Base-by-base conservation (phyloP, 176 grass and related monocot genomes). In the Aegilops umbellulata region DNA sequence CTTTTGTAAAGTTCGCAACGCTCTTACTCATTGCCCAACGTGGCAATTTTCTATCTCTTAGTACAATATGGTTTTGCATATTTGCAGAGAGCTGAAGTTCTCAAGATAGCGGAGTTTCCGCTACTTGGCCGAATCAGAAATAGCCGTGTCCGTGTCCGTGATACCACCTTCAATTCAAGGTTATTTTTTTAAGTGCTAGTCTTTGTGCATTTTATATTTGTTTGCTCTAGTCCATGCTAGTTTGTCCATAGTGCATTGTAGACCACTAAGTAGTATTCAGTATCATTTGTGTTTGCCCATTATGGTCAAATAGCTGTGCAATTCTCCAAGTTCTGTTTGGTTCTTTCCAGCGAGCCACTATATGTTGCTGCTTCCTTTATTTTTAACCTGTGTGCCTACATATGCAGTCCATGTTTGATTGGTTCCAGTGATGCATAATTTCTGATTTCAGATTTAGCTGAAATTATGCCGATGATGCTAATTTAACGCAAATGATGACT, bases 91-190 rank as follows among this genome's bases (percentile, higher is more conserved):
- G 96, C 96, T 89, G 92, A 92, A 86, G 96, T 90, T 84, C 96
- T 98, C 49, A 98, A 98, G 71, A 94, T 98, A 88, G 71, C n/a
- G 4, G 96, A 92, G 74, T 98, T 98, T 87, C 96, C 93, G 55
- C 87, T 92, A 82, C 93, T 98, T 91, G 93, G 96, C 44, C 93
- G 93, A 60, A 95, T 95, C 41, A 94, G 92, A 94, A 98, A 95
- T 60, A 95, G 93, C 80, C 91, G 96, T 12, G 91, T 95, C 34
- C 93, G 96, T 58, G 79, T 98, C 58, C 91, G 93, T 86, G 96
- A 95, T 86, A 81, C 93, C 41, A 98, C 93, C 39, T 98, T 98
- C 88, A 92, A 90, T 22, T 98, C 96, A 27, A 98, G 96, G 96
- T 98, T 75, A 35, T 30, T 82, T 22, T 66, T 55, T 58, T 22